A percentile compares a stretch with the other conserved stretches of the same genome.
phyloP scores from a whole-genome alignment of 2,329 filamentous ascomycete genomes.

The Bimuria novae-zelandiae region DNA sequence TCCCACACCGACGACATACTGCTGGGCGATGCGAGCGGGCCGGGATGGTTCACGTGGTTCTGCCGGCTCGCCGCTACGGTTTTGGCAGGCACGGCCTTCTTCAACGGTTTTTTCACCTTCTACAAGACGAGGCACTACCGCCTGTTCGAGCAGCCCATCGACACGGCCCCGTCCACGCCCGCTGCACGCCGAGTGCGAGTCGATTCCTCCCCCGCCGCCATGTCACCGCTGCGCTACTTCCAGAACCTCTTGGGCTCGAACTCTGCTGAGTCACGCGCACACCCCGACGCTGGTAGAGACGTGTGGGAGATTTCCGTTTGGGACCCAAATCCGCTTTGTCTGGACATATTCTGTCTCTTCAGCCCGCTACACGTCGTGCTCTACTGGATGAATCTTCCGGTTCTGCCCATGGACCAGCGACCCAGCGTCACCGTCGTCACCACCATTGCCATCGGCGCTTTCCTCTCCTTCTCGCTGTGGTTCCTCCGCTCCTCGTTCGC shows the following conservation, averaged over 20 bases:
- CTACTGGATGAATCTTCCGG: constrained; percentile 85
- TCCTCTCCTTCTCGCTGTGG: constrained; percentile 78
- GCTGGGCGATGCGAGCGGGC: constrained; percentile 56
- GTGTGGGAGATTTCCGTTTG: constrained; percentile 95
- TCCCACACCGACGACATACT: constrained; percentile 80
- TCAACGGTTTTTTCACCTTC: constrained; percentile 83
- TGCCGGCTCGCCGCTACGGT: constrained; percentile 72
- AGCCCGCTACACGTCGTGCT: constrained; percentile 91
- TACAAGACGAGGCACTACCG: constrained; percentile 83
- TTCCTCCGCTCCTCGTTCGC: constrained; percentile 74
- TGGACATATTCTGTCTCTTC: constrained; percentile 86
- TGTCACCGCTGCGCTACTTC: constrained; percentile 78
- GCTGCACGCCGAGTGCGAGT: constrained; percentile 89
- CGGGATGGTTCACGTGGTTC: constrained; percentile 70
- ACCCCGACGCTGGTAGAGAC: constrained; percentile 80
- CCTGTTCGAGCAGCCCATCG: constrained; percentile 85
- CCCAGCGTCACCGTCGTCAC: constrained; percentile 87
- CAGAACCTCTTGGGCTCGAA: constrained; percentile 66
- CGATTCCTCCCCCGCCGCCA: constrained; percentile 76
- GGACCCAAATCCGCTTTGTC: constrained; percentile 85
- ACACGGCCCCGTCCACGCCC: constrained; percentile 74
- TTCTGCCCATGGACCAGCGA: constrained; percentile 72
- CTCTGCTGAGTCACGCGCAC: constrained; percentile 78
- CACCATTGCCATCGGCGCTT: constrained; percentile 72
- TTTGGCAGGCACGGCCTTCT: constrained; percentile 67